These are phyloP conservation scores for Triticum dicoccoides DNA, from an alignment of 176 grass and related monocot genomes.

Conservation along the genomic window DNA sequence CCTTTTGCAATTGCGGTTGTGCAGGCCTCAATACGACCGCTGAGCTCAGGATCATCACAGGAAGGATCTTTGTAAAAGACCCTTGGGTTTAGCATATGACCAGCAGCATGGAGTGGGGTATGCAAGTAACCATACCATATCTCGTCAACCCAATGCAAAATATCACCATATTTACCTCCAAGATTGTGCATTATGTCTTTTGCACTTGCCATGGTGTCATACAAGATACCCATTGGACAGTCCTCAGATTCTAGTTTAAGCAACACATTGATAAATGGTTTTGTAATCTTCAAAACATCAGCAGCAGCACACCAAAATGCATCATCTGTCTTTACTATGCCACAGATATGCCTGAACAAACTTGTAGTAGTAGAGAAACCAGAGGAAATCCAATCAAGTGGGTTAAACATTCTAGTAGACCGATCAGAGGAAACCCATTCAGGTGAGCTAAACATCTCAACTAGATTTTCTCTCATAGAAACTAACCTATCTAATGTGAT, in stretches of 20 bases:
- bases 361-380: constrained; percentile 38
- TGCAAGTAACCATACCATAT: constrained; percentile 80
- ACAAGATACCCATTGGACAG: constrained; percentile 61
- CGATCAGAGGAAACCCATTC: constrained; percentile 47
- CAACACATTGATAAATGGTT: constrained; percentile 54
- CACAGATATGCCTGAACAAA: constrained; percentile 27
- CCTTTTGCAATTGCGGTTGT: constrained; percentile 33
- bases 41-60: constrained; percentile 58
- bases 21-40: constrained; percentile 48
- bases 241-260: constrained; percentile 38
- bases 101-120: constrained; percentile 65
- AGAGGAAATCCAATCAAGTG: constrained; percentile 44
- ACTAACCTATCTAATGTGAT: constrained; percentile 60
- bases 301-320: constrained; percentile 71
- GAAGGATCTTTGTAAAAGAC: constrained; percentile 51
- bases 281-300: constrained; percentile 57
- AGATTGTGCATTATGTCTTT: constrained; percentile 59
- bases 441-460: constrained; percentile 55
- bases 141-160: constrained; percentile 57
- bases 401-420: constrained; percentile 64
- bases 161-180: constrained; percentile 44
- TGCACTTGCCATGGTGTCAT: constrained; percentile 70
- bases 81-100: constrained; percentile 70
- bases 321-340: constrained; percentile 31
- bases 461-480: constrained; percentile 44